These are phyloP conservation scores for Dactylis glomerata DNA, from an alignment of 176 grass and related monocot species.

Conservation along the genomic window DNA sequence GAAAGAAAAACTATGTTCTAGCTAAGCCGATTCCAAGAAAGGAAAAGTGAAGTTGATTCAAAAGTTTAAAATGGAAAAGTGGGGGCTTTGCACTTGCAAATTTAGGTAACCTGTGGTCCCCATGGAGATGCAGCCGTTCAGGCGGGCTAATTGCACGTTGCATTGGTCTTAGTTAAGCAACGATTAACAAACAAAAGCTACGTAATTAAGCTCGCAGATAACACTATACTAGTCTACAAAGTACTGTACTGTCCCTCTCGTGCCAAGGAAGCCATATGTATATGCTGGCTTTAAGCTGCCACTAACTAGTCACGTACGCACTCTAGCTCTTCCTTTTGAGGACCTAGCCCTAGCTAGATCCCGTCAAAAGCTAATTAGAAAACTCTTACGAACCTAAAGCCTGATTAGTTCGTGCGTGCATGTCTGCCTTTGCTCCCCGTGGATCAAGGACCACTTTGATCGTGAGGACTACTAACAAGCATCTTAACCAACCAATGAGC, in stretches of 20 bases:
- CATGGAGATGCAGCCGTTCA: not conserved
- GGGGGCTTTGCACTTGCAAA: not conserved
- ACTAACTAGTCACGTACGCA: not conserved
- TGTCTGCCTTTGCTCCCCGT: not conserved
- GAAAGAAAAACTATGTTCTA: not conserved
- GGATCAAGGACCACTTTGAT: slow-evolving; percentile 6
- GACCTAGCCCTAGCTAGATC: not conserved
- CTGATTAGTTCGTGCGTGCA: not conserved
- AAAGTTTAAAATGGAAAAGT: not conserved
- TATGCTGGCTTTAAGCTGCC: not conserved
- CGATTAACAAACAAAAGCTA: not conserved
- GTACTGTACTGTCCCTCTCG: not conserved
- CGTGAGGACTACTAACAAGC: not conserved
- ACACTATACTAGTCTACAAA: not conserved
- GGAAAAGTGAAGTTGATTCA: not conserved
- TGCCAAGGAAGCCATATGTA: not conserved
- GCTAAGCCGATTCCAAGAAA: not conserved
- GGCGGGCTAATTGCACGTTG: not conserved
- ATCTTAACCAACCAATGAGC: not conserved
- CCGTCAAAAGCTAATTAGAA: not conserved
- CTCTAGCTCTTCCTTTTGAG: slow-evolving; percentile 2
- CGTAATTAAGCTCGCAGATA: not conserved
- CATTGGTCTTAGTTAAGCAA: slow-evolving; percentile 13
- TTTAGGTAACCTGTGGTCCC: not conserved
- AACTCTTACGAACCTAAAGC: not conserved